Conservation (phyloP, 306 rosid species). For the apple (Malus domestica) region ASM211411v1 NC_041789.1:27911001-27911500, state of each 20-base stretch:
- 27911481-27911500: not conserved
- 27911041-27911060: constrained; percentile 67
- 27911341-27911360: not conserved
- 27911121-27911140: constrained; percentile 76
- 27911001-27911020: constrained; percentile 54
- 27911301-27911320: not conserved
- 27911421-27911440: not conserved
- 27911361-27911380: not conserved
- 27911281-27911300: not conserved
- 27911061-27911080: constrained; percentile 91
- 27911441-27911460: not conserved
- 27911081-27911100: constrained; percentile 90
- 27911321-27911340: not conserved
- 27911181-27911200: constrained; percentile 81
- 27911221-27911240: constrained; percentile 46
- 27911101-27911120: constrained; percentile 60
- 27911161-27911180: constrained; percentile 77
- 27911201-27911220: constrained; percentile 97
- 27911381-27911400: not conserved
- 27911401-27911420: not conserved
- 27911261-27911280: not conserved
- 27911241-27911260: not conserved
- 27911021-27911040: constrained; percentile 73
- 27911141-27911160: constrained; percentile 54
- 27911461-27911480: not conserved